Percentiles rank a stretch among this genome's conserved stretches.
These are phyloP conservation scores for Heterobasidion parviporum DNA, from an alignment of 1,284 basidiomycete genomes.

Conservation along the genomic window DNA sequence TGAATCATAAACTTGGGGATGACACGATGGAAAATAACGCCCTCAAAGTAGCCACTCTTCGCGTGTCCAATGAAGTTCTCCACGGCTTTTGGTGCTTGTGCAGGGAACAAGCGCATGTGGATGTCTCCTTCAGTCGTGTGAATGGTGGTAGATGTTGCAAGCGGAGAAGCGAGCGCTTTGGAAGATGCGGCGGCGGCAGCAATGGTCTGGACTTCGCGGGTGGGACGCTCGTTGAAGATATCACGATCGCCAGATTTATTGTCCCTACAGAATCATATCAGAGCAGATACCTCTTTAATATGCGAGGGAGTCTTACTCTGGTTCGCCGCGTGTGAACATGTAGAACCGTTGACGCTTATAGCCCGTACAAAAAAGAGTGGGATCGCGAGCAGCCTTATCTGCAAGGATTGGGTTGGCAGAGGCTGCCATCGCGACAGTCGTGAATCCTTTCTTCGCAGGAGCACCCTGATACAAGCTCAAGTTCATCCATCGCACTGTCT, in stretches of 20 bases:
- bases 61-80: conserved; percentile 97
- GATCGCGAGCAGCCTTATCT: conserved; percentile 77
- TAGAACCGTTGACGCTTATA: conserved; percentile 96
- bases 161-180: conserved; percentile 49
- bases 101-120: conserved; percentile 83
- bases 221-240: conserved; percentile 97
- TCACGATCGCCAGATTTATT: conserved; percentile 87
- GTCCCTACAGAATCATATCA: conserved; percentile 43
- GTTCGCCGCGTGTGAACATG: conserved; percentile 88
- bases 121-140: conserved; percentile 97
- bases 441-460: conserved; percentile 79
- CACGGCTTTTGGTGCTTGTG: conserved; percentile 88
- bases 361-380: conserved; percentile 89
- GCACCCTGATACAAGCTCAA: conserved; percentile 89
- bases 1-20: conserved; percentile 99
- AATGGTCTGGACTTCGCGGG: conserved; percentile 92
- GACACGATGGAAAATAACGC: conserved; percentile 93
- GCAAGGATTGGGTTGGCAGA: conserved; percentile 93
- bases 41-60: conserved; percentile 90
- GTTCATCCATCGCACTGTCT: conserved; percentile 87
- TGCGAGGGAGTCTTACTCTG: conserved; percentile 53
- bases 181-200: conserved; percentile 53
- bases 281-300: background rate
- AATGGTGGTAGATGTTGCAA: conserved; percentile 78
- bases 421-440: conserved; percentile 88